Evolutionary conservation across 768 basidiomycete genomes (phyloP), one percentile per base, ranked within the genome.

Genomic region (Agrocybe praecox): DNA sequence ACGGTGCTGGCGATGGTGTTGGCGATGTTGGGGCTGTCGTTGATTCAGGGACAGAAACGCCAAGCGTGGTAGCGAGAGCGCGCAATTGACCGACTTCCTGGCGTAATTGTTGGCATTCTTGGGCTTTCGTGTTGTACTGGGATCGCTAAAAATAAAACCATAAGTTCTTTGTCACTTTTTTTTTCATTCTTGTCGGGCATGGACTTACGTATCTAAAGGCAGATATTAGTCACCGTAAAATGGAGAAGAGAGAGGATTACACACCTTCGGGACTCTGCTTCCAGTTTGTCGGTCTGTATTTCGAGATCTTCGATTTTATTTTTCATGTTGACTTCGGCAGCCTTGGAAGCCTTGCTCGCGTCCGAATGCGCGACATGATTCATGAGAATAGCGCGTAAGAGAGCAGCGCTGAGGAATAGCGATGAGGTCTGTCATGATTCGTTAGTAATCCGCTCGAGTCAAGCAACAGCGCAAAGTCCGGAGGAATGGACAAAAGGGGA

Each of bases 301-400:
- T 90, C 84, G 59, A 83, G 74, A 64, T 87, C 86, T 59, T 90
- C 87, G 44, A 92, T 71, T 73, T 84, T 85, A 63, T 76, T 75
- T 74, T 82, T 87, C 67, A 90, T 76, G 59, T 74, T 77, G 49
- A 76, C 72, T 75, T 92, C 90, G 52, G 80, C 73, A 55, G 69
- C 74, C 72, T 87, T 90, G 45, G 89, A 82, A 62, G 75, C 70
- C 75, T 87, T 89, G 69, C 80, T 85, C 57, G 85, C 83, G 68
- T 93, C 91, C 33, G 87, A 88, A 73, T 92, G 89, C 63, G 90
- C 88, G 49, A 85, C 75, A 69, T 92, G 88, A 67, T 93, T 93
- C 76, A 89, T 82, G 56, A 93, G 81, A 69, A 93, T 93, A 53
- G 90, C 90, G 61, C 88, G 86, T 67, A 93, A 78, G 48, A 93